Evolutionary conservation across 2,329 filamentous ascomycete species (phyloP), one percentile per base, ranked within the genome.

Genomic region (Keithomyces neogunnii): DNA sequence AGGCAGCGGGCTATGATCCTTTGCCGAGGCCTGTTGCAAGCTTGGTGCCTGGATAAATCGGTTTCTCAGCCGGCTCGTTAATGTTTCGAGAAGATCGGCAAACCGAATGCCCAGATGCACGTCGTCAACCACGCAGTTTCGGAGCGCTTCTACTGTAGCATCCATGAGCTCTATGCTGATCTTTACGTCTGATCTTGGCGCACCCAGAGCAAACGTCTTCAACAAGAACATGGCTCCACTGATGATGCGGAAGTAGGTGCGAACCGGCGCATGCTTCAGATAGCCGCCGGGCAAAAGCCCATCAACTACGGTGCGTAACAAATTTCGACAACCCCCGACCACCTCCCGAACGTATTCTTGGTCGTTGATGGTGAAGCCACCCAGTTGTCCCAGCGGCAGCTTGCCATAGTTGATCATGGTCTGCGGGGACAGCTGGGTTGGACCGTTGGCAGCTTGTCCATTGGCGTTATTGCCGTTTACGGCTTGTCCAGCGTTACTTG

Each of bases 231-330:
- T 91, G 55, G 87, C 86, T 3, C 88, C 88, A 52, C 84, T 88
- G 57, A 92, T 89, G 63, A 93, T 92, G 51, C 88, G 82, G 70
- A 93, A 91, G 65, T 92, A 92, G 0, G 88, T 92, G 45, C 88
- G 78, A 4, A 93, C 88, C 0, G 88, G 88, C 0, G 87, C 87
- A 62, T 92, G 88, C 63, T 89, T 88, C 44, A 93, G 81, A 59
- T 88, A 90, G 39, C 85, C 85, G 5, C 80, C 80, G 0, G 87
- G 86, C 4, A 88, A 74, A 19, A 93, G 75, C 2, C 86, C 86
- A 28, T 92, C 82, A 6, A 91, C 86, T 0, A 93, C 88, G 0
- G 85, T 85, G 47, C 80, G 77, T 9, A 93, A 73, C n/a, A 93
- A 77, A 57, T 86, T 89, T 35, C 88, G 81, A 51, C 85, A 86